phyloP scores from a whole-genome alignment of 176 grass and related monocot genomes.

The Paspalum notatum region DNA sequence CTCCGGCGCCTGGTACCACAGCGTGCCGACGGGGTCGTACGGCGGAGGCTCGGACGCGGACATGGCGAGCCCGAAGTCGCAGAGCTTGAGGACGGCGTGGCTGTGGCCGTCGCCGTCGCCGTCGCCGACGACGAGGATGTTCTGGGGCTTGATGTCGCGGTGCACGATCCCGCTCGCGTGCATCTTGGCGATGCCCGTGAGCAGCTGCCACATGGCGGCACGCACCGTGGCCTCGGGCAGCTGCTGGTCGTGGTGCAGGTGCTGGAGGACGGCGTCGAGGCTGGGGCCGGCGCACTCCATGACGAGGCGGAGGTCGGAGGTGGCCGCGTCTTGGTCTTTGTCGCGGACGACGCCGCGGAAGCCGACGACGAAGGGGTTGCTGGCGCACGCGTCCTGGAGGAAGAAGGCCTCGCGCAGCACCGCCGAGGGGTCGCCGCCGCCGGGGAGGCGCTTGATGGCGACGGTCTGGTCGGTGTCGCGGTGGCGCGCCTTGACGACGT shows the following conservation, averaged over 20 bases:
- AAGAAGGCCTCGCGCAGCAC: too few relatives aligned
- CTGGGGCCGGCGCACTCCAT: too few relatives aligned
- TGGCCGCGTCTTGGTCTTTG: neutral
- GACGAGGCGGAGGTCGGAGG: too few relatives aligned
- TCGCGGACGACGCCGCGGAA: too few relatives aligned
- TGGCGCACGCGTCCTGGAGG: too few relatives aligned
- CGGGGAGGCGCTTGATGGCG: too few relatives aligned
- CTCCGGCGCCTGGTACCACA: slow-evolving; percentile 41
- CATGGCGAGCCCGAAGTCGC: slow-evolving; percentile 2
- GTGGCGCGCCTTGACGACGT: too few relatives aligned
- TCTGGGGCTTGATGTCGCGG: neutral
- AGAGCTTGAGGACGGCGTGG: neutral
- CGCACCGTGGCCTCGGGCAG: neutral
- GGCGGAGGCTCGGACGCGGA: neutral
- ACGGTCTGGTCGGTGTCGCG: too few relatives aligned
- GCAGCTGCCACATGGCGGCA: neutral
- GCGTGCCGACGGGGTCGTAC: slow-evolving; percentile 24
- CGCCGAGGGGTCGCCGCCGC: too few relatives aligned
- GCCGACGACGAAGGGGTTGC: too few relatives aligned
- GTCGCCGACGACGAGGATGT: slow-evolving; percentile 1
- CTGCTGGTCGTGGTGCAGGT: too few relatives aligned
- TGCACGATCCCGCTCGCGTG: neutral
- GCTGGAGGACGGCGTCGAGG: too few relatives aligned
- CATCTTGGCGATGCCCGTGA: neutral
- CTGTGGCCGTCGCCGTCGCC: neutral